Evolutionary conservation across 495 filamentous ascomycete genomes (phyloP), one percentile per base, ranked within the genome.

Genomic region (Aspergillus diversus): DNA sequence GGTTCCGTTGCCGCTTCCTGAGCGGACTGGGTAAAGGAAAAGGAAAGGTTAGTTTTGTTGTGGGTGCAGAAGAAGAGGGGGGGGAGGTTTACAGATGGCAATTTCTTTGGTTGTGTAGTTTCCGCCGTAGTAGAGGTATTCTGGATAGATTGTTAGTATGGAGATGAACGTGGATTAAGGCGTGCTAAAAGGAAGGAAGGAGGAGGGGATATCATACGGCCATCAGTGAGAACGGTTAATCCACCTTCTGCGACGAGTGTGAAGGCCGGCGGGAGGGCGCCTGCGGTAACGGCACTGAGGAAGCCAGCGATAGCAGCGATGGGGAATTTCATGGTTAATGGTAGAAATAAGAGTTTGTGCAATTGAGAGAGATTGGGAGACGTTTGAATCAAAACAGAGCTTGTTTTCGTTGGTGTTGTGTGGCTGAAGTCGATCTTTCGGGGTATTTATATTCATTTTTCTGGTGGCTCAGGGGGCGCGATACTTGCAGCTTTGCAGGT

Each of bases 181-280:
- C 48, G 49, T 32, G 1, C 13, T 53, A 39, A 7, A 9, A 4
- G 15, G 7, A n/a, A 33, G 32, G 31, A 5, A 15, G 43, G 21
- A 32, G 17, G 15, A 12, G n/a, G 6, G 32, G 15, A 13, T 33
- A 9, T 61, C 73, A n/a, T 69, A 75, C 73, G 37, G 56, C 72
- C 72, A 48, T 76, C 69, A 11, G 74, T 76, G 13, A 73, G 69
- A 57, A 73, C 69, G 32, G 74, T 73, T 21, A 57, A 59, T 39
- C 72, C 71, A 33, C 68, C 74, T 15, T 74, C 69, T 47, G 69
- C 72, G 52, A 74, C 72, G 31, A 76, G 72, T 33, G 72, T 72
- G 63, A 76, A 74, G 56, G 70, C 66, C 55, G 65, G 32, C 42
- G 74, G 74, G 37, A 76, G 70, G 35, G 64, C 61, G 57, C 69